Percentiles rank a stretch among this genome's conserved stretches.
phyloP scores from a whole-genome alignment of 2,329 filamentous ascomycete genomes.

The Simplicillium sp. region DNA sequence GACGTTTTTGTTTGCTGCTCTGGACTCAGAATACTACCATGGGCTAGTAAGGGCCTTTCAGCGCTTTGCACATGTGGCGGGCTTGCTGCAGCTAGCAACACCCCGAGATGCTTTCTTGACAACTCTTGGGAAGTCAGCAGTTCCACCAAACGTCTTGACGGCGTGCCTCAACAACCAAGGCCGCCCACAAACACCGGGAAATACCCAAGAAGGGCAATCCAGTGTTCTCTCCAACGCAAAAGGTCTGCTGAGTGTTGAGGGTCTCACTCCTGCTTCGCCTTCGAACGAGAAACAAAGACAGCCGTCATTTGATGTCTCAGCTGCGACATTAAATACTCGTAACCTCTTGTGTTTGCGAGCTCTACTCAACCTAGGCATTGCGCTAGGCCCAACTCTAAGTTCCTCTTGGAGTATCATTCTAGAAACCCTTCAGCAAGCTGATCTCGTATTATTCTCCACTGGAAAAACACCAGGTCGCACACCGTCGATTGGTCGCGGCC shows the following conservation, averaged over 20 bases:
- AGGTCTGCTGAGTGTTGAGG: slow-evolving; percentile 66
- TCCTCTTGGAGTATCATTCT: slow-evolving; percentile 84
- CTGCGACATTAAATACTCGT: slow-evolving; percentile 64
- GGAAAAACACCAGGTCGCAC: slow-evolving; percentile 44
- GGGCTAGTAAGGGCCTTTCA: slow-evolving; percentile 87
- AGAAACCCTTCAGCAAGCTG: slow-evolving; percentile 86
- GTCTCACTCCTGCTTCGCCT: slow-evolving; percentile 47
- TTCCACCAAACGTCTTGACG: slow-evolving; percentile 69
- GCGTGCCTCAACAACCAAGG: slow-evolving; percentile 45
- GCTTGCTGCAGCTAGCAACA: slow-evolving; percentile 72
- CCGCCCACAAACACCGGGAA: slow-evolving; percentile 32
- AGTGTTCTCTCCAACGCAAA: slow-evolving; percentile 63
- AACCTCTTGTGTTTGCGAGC: slow-evolving; percentile 87
- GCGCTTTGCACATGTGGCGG: slow-evolving; percentile 89
- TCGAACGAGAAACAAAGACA: slow-evolving; percentile 50
- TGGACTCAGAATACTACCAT: slow-evolving; percentile 93
- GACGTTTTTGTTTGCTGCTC: slow-evolving; percentile 82
- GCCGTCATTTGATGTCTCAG: slow-evolving; percentile 43
- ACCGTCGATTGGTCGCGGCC: slow-evolving; percentile 33
- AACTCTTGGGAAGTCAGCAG: slow-evolving; percentile 84
- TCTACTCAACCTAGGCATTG: slow-evolving; percentile 90
- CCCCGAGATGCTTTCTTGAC: slow-evolving; percentile 92
- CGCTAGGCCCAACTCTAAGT: slow-evolving; percentile 78
- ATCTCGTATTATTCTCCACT: slow-evolving; percentile 68
- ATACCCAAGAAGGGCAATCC: slow-evolving; percentile 36